phyloP scores from a whole-genome alignment of 1,284 basidiomycete species.

The Coriolopsis trogii region DNA sequence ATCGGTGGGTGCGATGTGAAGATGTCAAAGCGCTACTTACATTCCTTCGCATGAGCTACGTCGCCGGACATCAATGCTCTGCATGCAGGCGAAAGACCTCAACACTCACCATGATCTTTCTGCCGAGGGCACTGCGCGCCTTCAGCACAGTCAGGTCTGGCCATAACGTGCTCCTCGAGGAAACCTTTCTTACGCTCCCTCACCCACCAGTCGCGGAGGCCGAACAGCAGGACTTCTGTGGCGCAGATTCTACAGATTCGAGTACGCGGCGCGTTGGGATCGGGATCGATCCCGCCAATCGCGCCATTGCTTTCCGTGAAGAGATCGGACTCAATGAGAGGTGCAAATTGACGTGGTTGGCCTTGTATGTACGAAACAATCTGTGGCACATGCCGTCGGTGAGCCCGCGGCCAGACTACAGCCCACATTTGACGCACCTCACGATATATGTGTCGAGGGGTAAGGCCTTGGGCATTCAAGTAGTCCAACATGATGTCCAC shows the following conservation, averaged over 20 bases:
- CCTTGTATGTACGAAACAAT: conserved; percentile 61
- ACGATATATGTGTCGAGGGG: conserved; percentile 70
- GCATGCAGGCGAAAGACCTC: background rate
- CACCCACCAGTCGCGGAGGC: conserved; percentile 79
- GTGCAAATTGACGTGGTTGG: conserved; percentile 62
- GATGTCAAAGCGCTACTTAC: conserved; percentile 42
- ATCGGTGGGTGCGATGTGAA: background rate
- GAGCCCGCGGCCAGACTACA: background rate
- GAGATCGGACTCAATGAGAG: conserved; percentile 66
- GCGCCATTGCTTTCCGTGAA: conserved; percentile 68
- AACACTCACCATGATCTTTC: conserved; percentile 60
- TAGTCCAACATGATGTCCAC: conserved; percentile 83
- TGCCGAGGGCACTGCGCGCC: conserved; percentile 59
- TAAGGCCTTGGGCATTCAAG: conserved; percentile 56
- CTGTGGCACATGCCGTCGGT: conserved; percentile 38
- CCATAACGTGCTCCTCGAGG: conserved; percentile 52
- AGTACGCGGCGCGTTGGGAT: conserved; percentile 55
- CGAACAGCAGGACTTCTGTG: conserved; percentile 71
- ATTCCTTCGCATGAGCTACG: conserved; percentile 70
- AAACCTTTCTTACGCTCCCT: conserved; percentile 70
- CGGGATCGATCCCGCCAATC: conserved; percentile 52
- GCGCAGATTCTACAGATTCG: conserved; percentile 72
- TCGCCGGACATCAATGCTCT: background rate
- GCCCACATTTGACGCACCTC: conserved; percentile 49
- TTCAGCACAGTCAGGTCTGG: conserved; percentile 64